These are phyloP conservation scores for Lactifluus piperatus DNA, from an alignment of 768 basidiomycete genomes.

Conservation along the genomic window DNA sequence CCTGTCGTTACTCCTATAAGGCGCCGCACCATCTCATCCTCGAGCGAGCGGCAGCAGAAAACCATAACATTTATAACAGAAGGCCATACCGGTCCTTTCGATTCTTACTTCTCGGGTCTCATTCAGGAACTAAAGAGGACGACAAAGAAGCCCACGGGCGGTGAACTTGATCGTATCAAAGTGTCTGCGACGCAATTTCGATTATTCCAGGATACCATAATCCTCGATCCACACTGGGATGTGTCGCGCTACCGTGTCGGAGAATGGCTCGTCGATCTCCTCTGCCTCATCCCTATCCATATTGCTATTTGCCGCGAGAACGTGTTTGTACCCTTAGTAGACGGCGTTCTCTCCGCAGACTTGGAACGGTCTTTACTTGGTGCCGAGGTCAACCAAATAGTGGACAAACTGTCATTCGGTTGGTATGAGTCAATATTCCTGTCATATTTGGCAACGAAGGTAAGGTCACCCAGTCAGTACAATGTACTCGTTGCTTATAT, in stretches of 20 bases:
- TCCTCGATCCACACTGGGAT: constrained; percentile 10
- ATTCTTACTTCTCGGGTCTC: constrained; percentile 37
- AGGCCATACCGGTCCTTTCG: constrained; percentile 29
- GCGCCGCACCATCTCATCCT: constrained; percentile 8
- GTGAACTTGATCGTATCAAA: constrained; percentile 32
- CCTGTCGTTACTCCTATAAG: constrained; percentile 10
- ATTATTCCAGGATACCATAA: constrained; percentile 21
- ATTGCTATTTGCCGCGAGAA: constrained; percentile 53
- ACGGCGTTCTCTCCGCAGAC: constrained; percentile 42
- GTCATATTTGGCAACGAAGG: constrained; percentile 55
- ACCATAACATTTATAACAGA: constrained; percentile 39
- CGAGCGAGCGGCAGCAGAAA: constrained; percentile 26
- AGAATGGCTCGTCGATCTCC: constrained; percentile 53
- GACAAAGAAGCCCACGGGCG: constrained; percentile 46
- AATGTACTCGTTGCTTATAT: too few relatives aligned
- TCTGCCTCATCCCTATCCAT: constrained; percentile 60
- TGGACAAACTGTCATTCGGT: constrained; percentile 46
- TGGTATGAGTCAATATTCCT: constrained; percentile 61
- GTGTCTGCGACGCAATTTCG: constrained; percentile 29
- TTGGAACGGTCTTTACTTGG: constrained; percentile 48
- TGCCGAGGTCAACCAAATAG: constrained; percentile 48
- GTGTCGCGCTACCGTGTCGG: constrained; percentile 39
- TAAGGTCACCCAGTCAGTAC: too few relatives aligned
- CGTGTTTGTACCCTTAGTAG: constrained; percentile 51
- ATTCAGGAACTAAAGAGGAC: constrained; percentile 38